Evolutionary conservation across 441 rosid species (phyloP).

Genomic region (Gossypium trilobum): DNA sequence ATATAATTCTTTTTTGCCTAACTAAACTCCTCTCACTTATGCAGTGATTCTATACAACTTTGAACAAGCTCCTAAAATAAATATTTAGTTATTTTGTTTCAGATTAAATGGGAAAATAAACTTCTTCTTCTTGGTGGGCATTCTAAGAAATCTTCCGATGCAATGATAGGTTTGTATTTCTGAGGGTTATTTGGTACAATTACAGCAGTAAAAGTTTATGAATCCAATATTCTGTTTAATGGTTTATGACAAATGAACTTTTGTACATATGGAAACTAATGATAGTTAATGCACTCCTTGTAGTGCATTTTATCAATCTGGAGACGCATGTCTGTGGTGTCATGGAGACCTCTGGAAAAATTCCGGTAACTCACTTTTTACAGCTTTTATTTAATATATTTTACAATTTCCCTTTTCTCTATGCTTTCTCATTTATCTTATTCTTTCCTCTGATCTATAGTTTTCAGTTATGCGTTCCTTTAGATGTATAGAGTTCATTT

Average conservation of each 20-base stretch:
- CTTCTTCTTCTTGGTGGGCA: constrained; percentile 77
- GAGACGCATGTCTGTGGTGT: constrained; percentile 54
- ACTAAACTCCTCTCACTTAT: background rate
- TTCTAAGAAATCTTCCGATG: constrained; percentile 52
- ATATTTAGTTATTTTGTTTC: constrained; percentile 14
- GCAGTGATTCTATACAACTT: background rate
- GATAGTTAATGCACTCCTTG: constrained; percentile 18
- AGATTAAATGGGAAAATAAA: constrained; percentile 79
- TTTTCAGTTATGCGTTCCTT: constrained; percentile 2
- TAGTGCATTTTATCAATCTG: constrained; percentile 69
- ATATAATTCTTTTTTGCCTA: background rate
- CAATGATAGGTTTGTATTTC: constrained; percentile 50
- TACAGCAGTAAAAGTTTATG: background rate
- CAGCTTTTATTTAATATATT: background rate
- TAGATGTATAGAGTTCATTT: background rate
- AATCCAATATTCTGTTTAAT: background rate
- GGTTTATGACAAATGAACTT: constrained; percentile 5
- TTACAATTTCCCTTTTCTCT: background rate
- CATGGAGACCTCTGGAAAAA: constrained; percentile 58
- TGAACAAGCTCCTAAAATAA: background rate
- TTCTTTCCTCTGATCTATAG: background rate
- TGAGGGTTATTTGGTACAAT: constrained; percentile 7
- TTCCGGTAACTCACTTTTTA: constrained; percentile 48
- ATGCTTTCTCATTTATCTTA: background rate
- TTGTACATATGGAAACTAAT: constrained; percentile 19